Conservation (phyloP, 2,329 filamentous ascomycete genomes). For the Fusarium denticulatum region DNA sequence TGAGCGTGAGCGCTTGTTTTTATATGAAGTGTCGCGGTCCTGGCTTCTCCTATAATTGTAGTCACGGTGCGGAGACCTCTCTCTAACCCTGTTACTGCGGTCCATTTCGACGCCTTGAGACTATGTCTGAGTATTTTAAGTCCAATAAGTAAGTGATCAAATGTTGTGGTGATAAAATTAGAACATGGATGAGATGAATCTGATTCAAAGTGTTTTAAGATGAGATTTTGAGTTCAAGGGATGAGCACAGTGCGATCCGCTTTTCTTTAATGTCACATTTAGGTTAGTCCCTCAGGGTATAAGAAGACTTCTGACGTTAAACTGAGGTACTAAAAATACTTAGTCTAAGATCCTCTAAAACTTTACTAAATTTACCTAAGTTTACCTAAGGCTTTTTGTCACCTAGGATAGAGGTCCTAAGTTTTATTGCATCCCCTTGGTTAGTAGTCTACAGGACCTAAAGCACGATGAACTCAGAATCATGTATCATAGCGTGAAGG, state of each 20-base stretch:
- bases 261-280: constrained; percentile 11
- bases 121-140: background rate
- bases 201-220: constrained; percentile 16
- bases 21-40: constrained; percentile 19
- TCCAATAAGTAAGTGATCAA: background rate
- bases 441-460: background rate
- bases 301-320: no score
- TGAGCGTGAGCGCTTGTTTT: constrained; percentile 37
- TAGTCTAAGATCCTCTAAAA: no score
- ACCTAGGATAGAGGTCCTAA: no score
- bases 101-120: constrained; percentile 21
- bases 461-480: background rate
- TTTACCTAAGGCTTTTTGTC: no score
- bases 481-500: background rate
- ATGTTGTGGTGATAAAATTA: background rate
- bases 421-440: no score
- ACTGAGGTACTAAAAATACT: no score
- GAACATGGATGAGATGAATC: background rate
- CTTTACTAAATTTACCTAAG: no score
- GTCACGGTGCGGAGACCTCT: constrained; percentile 39
- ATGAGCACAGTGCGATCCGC: constrained; percentile 42
- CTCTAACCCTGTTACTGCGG: constrained; percentile 12
- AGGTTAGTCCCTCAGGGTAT: background rate
- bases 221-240: constrained; percentile 35
- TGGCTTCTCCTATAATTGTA: constrained; percentile 31